A percentile compares a stretch with the other conserved stretches of the same genome.
Evolutionary conservation across 352 stramenopile species (phyloP).

Genomic region (Phytophthora crassamura): DNA sequence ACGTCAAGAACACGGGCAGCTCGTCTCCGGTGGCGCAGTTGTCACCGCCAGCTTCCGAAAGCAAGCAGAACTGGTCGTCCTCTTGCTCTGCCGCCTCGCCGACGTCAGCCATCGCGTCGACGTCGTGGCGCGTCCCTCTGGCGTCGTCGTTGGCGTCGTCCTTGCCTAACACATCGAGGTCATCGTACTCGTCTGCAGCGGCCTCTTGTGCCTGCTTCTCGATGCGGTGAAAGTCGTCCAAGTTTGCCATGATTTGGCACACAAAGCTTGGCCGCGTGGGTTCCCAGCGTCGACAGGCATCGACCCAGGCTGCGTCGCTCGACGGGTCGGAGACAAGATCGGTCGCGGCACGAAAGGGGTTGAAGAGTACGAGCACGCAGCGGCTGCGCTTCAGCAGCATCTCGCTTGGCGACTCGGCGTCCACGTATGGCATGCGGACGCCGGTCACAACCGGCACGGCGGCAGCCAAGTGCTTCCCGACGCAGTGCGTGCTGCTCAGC

Average conservation of each 20-base stretch:
- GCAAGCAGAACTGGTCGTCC: not conserved
- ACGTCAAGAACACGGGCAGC: too few species aligned
- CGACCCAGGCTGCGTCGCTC: not conserved
- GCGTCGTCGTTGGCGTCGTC: too few species aligned
- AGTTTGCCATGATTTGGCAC: not conserved
- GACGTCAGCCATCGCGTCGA: too few species aligned
- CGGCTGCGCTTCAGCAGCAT: not conserved
- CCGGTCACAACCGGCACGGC: too few species aligned
- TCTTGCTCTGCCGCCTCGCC: too few species aligned
- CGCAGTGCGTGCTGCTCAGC: too few species aligned
- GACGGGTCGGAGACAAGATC: not conserved
- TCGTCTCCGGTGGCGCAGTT: too few species aligned
- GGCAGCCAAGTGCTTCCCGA: too few species aligned
- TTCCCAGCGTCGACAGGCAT: not conserved
- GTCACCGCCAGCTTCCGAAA: not conserved
- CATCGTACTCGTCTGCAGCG: not conserved
- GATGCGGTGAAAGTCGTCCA: not conserved
- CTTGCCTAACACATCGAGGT: not conserved
- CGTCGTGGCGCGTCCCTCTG: too few species aligned
- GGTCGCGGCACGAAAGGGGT: too few species aligned
- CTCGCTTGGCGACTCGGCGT: too few species aligned
- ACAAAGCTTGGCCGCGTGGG: not conserved
- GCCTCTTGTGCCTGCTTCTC: constrained; percentile 1
- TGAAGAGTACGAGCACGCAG: not conserved
- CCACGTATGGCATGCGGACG: too few species aligned